Evolutionary conservation across 495 filamentous ascomycete genomes (phyloP).

Genomic region (Cetradonia linearis): DNA sequence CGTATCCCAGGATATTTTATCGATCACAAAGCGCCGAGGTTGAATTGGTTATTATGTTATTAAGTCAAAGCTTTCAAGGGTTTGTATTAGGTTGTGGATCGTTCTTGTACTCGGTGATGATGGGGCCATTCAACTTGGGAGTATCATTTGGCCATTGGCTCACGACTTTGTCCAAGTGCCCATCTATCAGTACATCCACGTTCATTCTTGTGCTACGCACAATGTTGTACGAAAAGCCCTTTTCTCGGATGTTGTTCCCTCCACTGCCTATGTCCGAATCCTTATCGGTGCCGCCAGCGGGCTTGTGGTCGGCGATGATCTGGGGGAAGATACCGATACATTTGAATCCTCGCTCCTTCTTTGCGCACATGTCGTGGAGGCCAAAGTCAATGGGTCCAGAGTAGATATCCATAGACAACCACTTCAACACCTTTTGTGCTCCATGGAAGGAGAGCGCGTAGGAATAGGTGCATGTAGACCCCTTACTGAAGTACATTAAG

Average conservation of each 20-base stretch:
- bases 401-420: slow-evolving; percentile 36
- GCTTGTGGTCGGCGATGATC: slow-evolving; percentile 37
- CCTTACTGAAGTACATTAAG: slow-evolving; percentile 38
- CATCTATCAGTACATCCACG: slow-evolving; percentile 25
- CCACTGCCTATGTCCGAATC: slow-evolving; percentile 38
- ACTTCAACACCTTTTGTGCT: slow-evolving; percentile 42
- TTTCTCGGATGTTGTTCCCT: slow-evolving; percentile 28
- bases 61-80: background rate
- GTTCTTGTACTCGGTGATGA: slow-evolving; percentile 10
- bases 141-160: slow-evolving; percentile 24
- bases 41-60: background rate
- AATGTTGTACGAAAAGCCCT: slow-evolving; percentile 37
- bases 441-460: slow-evolving; percentile 46
- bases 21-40: background rate
- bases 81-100: slow-evolving; percentile 1
- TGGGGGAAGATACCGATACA: slow-evolving; percentile 40
- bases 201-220: slow-evolving; percentile 42
- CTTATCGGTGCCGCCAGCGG: slow-evolving; percentile 31
- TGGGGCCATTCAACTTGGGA: slow-evolving; percentile 5
- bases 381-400: slow-evolving; percentile 39
- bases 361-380: slow-evolving; percentile 38
- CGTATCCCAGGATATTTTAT: background rate
- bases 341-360: slow-evolving; percentile 27
- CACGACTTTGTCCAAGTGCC: slow-evolving; percentile 24
- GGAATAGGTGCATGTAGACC: slow-evolving; percentile 41